phyloP scores from a whole-genome alignment of 2,329 filamentous ascomycete species.

The Stachybotrys echinatus region DNA sequence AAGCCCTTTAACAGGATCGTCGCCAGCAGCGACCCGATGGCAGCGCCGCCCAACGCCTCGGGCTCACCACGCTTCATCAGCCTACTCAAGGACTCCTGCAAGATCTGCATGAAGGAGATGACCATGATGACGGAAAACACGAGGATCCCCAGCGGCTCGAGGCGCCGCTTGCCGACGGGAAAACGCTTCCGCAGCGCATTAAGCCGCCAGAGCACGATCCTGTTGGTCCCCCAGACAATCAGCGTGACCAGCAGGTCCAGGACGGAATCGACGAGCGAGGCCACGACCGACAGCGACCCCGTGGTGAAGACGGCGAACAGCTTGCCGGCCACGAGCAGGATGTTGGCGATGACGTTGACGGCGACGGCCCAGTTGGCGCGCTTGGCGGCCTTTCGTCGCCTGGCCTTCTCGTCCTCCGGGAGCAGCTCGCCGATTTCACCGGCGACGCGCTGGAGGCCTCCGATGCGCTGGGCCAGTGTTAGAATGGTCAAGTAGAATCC shows the following conservation, averaged over 20 bases:
- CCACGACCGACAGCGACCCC: constrained; percentile 70
- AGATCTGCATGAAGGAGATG: constrained; percentile 72
- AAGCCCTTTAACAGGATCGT: constrained; percentile 74
- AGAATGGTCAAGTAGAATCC: no score
- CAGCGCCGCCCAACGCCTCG: constrained; percentile 19
- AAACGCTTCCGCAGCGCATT: constrained; percentile 54
- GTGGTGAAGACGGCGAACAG: constrained; percentile 73
- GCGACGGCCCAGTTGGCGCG: constrained; percentile 62
- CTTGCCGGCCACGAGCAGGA: constrained; percentile 67
- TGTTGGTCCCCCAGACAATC: constrained; percentile 74
- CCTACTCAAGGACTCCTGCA: constrained; percentile 59
- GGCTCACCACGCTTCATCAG: constrained; percentile 52
- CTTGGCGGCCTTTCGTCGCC: constrained; percentile 14
- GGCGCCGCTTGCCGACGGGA: constrained; percentile 61
- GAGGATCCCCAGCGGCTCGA: constrained; percentile 72
- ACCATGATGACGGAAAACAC: constrained; percentile 82
- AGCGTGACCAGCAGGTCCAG: constrained; percentile 73
- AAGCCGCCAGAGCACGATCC: constrained; percentile 57
- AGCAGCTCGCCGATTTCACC: constrained; percentile 24
- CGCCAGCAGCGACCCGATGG: constrained; percentile 50
- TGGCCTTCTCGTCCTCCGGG: constrained; percentile 22
- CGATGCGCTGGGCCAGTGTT: constrained; percentile 8
- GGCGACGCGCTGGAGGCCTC: constrained; percentile 21
- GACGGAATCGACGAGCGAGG: constrained; percentile 70
- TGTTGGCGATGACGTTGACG: constrained; percentile 72